These are phyloP conservation scores for Tubosaeta sp. DNA, from an alignment of 768 basidiomycete species.

Conservation along the genomic window DNA sequence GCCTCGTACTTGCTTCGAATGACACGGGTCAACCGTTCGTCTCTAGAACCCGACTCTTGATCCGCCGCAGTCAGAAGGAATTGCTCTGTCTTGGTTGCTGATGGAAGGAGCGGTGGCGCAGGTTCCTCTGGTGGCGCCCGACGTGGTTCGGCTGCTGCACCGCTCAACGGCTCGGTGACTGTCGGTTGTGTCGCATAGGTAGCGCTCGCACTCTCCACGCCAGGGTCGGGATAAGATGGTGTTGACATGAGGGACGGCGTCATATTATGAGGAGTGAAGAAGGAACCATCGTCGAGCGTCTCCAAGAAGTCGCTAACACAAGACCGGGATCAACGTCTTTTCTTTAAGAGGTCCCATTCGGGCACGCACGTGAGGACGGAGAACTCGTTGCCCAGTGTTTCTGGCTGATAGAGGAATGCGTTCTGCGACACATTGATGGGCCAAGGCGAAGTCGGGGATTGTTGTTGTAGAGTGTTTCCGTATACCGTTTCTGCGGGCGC, in stretches of 20 bases:
- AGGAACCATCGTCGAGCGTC: constrained; percentile 79
- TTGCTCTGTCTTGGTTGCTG: constrained; percentile 77
- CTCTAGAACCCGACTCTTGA: constrained; percentile 85
- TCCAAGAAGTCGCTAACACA: constrained; percentile 75
- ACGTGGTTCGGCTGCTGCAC: constrained; percentile 19
- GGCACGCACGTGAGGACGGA: constrained; percentile 67
- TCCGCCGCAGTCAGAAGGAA: constrained; percentile 94
- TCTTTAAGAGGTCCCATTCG: neutral
- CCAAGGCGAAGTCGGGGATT: constrained; percentile 43
- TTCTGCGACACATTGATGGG: constrained; percentile 47
- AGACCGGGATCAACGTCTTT: neutral
- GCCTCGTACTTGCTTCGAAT: constrained; percentile 97
- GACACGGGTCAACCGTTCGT: constrained; percentile 85
- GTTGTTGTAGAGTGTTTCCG: constrained; percentile 16
- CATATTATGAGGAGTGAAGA: constrained; percentile 58
- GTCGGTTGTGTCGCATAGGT: constrained; percentile 16
- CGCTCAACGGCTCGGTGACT: constrained; percentile 19
- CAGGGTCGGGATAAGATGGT: constrained; percentile 19
- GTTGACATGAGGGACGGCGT: constrained; percentile 48
- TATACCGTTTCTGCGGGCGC: constrained; percentile 22
- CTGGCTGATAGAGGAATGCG: constrained; percentile 65
- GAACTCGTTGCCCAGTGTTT: constrained; percentile 77
- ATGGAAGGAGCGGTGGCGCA: constrained; percentile 54
- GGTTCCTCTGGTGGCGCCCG: constrained; percentile 35
- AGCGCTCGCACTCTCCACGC: constrained; percentile 5